Base-by-base conservation (phyloP, 768 basidiomycete genomes). In the Boletus rubroflammeus region DNA sequence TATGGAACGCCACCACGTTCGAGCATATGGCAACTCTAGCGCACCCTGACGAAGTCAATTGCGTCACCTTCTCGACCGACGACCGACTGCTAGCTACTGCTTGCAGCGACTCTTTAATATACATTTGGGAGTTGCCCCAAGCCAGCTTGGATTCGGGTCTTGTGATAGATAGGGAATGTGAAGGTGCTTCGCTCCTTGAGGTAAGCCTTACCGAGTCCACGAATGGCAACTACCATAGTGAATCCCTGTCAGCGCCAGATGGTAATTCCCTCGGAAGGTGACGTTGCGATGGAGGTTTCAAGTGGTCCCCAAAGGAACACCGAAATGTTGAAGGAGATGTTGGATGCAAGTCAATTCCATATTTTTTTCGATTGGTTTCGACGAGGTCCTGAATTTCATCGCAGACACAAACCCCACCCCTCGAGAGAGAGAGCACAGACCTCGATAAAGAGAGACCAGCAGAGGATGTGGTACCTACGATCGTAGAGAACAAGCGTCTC, bases 41-140 rank as follows among this genome's bases (percentile, higher is more conserved):
- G 28, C 66, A 67, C 42, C 59, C 59, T 6, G 48, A 68, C 25
- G 66, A 67, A 34, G 68, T 71, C 43, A 64, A 64, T 19, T 71
- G 61, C 23, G 42, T 67, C 47, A 35, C 68, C 42, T 72, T 72
- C 55, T 70, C 68, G 3, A 26, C 48, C 45, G 69, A 72, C 56
- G 65, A 64, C 49, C 52, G 67, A 52, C 60, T 59, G 48, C 46
- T 70, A n/a, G 68, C 70, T 19, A 71, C 69, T 7, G 67, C 65
- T 23, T 69, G 70, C 41, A 67, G 62, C 42, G 67, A 69, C 45
- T 61, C 68, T 39, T 32, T 47, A 14, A 34, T 72, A 39, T 68
- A 70, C 46, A 41, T 70, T 19, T 70, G 71, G 69, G 71, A 70
- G 47, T 13, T 61, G 25, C 66, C 66, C 10, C 64, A 66, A 46